phyloP scores from a whole-genome alignment of 1,284 basidiomycete species.

The Sphagnurus paluster region DNA sequence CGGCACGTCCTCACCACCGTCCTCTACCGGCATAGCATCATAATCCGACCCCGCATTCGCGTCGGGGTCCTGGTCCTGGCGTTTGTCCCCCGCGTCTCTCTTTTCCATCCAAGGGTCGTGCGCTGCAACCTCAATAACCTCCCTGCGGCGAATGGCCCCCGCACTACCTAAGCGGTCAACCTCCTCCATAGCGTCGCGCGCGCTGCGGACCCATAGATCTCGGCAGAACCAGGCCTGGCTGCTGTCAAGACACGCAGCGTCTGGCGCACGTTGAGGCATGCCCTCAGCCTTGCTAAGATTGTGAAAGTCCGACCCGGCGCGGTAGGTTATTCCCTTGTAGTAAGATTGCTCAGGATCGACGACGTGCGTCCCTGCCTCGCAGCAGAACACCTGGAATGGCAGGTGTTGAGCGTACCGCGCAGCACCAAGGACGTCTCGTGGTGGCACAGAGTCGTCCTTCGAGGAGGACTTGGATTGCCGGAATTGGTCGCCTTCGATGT shows the following conservation, averaged over 20 bases:
- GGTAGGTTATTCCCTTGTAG: conserved; percentile 84
- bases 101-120: conserved; percentile 34
- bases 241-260: conserved; percentile 88
- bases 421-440: conserved; percentile 79
- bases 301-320: conserved; percentile 75
- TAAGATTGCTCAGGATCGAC: conserved; percentile 93
- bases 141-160: conserved; percentile 24
- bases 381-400: conserved; percentile 96
- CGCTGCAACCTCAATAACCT: conserved; percentile 36
- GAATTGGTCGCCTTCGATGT: conserved; percentile 95
- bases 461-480: conserved; percentile 91
- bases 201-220: conserved; percentile 88
- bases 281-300: conserved; percentile 69
- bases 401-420: conserved; percentile 86
- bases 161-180: conserved; percentile 40
- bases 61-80: conserved; percentile 53
- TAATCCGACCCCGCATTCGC: conserved; percentile 86
- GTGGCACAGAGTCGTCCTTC: conserved; percentile 87
- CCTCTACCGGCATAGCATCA: conserved; percentile 82
- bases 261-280: conserved; percentile 60
- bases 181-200: conserved; percentile 68
- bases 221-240: conserved; percentile 95
- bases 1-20: conserved; percentile 45
- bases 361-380: conserved; percentile 93
- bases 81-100: conserved; percentile 23